These are phyloP conservation scores for Geotrichum macrosporum DNA, from an alignment of 1,139 yeast species.

Conservation along the genomic window DNA sequence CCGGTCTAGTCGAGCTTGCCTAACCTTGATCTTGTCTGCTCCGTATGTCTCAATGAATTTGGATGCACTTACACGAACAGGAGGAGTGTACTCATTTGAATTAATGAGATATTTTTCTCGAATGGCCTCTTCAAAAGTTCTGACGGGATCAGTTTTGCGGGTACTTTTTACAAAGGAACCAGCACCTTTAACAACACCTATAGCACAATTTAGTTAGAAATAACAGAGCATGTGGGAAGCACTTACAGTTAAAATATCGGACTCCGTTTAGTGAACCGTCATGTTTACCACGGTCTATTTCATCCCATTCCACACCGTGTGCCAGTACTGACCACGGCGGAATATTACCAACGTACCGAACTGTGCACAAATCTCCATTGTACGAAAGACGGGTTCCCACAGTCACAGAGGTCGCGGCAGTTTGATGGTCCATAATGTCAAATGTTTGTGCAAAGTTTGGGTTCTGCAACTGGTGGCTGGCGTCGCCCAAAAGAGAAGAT, in stretches of 20 bases:
- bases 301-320: constrained; percentile 87
- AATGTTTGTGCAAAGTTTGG: too few relatives aligned
- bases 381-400: constrained; percentile 48
- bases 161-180: constrained; percentile 66
- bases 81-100: constrained; percentile 25
- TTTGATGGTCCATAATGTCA: background rate
- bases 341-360: constrained; percentile 56
- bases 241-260: constrained; percentile 43
- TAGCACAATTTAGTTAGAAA: background rate
- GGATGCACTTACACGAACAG: constrained; percentile 37
- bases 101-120: constrained; percentile 45
- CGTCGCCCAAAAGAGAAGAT: too few relatives aligned
- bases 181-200: constrained; percentile 33
- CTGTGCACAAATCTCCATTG: constrained; percentile 54
- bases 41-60: constrained; percentile 63
- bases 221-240: too few relatives aligned
- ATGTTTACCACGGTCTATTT: constrained; percentile 53
- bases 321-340: constrained; percentile 62
- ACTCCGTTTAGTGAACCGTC: constrained; percentile 48
- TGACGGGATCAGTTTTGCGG: constrained; percentile 35
- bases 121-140: constrained; percentile 50
- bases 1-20: constrained; percentile 47
- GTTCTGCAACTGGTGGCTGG: too few relatives aligned
- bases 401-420: constrained; percentile 6
- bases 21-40: constrained; percentile 50